Evolutionary conservation across 805 yeast genomes (phyloP).

Genomic region (Cyberlindnera mycetangii): DNA sequence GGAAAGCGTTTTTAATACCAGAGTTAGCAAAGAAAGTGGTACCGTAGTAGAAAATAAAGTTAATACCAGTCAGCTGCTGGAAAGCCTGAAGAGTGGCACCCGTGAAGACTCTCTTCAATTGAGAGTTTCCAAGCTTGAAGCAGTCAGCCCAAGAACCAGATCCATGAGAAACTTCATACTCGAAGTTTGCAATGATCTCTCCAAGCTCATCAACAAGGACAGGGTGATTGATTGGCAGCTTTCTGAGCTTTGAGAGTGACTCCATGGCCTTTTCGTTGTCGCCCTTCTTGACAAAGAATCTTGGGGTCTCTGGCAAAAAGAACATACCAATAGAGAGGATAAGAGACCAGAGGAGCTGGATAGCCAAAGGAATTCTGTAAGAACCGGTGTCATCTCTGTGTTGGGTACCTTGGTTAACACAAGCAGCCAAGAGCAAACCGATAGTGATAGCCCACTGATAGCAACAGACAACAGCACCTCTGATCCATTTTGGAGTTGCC

Average conservation of each 20-base stretch:
- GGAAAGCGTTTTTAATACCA: constrained; percentile 47
- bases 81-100: constrained; percentile 44
- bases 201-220: constrained; percentile 42
- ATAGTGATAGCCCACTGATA: constrained; percentile 73
- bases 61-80: constrained; percentile 71
- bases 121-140: constrained; percentile 35
- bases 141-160: constrained; percentile 32
- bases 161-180: constrained; percentile 37
- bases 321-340: constrained; percentile 59
- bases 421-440: constrained; percentile 68
- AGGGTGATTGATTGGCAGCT: constrained; percentile 42
- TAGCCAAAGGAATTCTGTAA: constrained; percentile 69
- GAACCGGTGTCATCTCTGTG: constrained; percentile 49
- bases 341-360: constrained; percentile 67
- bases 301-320: constrained; percentile 72
- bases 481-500: constrained; percentile 70
- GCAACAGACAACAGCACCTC: constrained; percentile 75
- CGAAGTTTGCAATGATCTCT: constrained; percentile 46
- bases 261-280: constrained; percentile 51
- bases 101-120: constrained; percentile 40
- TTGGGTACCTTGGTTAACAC: constrained; percentile 68
- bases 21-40: constrained; percentile 54
- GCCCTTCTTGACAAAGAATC: constrained; percentile 60
- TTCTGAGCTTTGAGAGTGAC: constrained; percentile 52
- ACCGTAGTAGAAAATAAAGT: constrained; percentile 69